A percentile compares a stretch with the other conserved stretches of the same genome.
Conservation (phyloP, 2,329 filamentous ascomycete species). For the Diaporthe destruens region DNA sequence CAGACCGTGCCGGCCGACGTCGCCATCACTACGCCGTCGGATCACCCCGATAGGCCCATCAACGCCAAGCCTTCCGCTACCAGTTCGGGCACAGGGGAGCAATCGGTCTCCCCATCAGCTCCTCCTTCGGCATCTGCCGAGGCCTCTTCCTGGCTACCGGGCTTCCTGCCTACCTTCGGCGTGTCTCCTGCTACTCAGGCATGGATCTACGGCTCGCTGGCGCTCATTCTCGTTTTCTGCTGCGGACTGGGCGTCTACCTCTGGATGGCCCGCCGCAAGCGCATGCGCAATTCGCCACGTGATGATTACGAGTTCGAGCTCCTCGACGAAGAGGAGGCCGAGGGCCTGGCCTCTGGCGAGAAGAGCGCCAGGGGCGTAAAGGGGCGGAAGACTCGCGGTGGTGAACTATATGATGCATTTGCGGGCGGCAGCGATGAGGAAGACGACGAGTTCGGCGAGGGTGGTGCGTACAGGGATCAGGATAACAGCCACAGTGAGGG, state of each 20-base stretch:
- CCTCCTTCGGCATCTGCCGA: conserved; percentile 53
- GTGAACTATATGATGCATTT: conserved; percentile 97
- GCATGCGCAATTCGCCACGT: conserved; percentile 78
- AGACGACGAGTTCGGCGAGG: conserved; percentile 53
- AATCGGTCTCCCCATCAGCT: conserved; percentile 47
- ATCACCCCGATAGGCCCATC: conserved; percentile 75
- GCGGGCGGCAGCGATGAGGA: conserved; percentile 85
- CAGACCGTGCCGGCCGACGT: conserved; percentile 56
- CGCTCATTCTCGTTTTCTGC: conserved; percentile 89
- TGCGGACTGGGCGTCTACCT: conserved; percentile 84
- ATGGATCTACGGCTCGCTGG: conserved; percentile 92
- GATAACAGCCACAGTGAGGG: conserved; percentile 32
- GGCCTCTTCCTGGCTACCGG: conserved; percentile 79
- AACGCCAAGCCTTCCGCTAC: conserved; percentile 58
- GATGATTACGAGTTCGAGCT: conserved; percentile 96
- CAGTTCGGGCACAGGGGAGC: conserved; percentile 48
- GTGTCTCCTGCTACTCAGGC: conserved; percentile 87
- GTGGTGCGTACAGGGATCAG: conserved; percentile 55
- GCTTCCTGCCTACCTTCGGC: conserved; percentile 90
- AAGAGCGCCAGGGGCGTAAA: conserved; percentile 58
- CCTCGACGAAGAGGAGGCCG: conserved; percentile 82
- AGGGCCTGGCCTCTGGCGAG: conserved; percentile 62
- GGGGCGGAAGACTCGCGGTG: conserved; percentile 73
- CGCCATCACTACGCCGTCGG: conserved; percentile 61
- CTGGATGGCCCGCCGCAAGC: conserved; percentile 81